phyloP scores from a whole-genome alignment of 1,139 yeast species.

The Spathaspora sp. region DNA sequence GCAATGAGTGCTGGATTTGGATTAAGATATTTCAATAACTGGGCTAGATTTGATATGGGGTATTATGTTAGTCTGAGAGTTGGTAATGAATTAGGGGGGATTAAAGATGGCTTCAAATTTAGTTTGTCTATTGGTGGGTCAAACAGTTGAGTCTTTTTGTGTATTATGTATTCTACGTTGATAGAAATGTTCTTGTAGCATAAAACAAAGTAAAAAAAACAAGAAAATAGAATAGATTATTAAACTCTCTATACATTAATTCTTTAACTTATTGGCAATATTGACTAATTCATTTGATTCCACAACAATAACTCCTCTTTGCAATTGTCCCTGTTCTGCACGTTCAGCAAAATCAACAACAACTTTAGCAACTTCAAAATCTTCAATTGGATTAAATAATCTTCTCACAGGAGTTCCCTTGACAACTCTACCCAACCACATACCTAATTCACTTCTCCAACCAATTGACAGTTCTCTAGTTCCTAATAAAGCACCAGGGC shows the following conservation, averaged over 20 bases:
- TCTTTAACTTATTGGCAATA: slow-evolving; percentile 4
- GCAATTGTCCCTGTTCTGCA: slow-evolving; percentile 11
- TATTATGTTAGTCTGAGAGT: slow-evolving; percentile 39
- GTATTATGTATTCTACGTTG: not conserved
- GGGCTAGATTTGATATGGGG: slow-evolving; percentile 50
- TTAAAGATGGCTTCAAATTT: slow-evolving; percentile 44
- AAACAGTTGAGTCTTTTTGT: slow-evolving; percentile 16
- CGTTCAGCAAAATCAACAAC: slow-evolving; percentile 34
- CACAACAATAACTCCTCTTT: slow-evolving; percentile 13
- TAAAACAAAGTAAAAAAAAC: too few relatives aligned
- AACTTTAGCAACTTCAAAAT: slow-evolving; percentile 49
- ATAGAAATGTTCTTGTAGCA: not conserved
- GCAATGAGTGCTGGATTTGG: slow-evolving; percentile 46
- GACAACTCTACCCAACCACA: slow-evolving; percentile 25
- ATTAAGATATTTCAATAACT: slow-evolving; percentile 38
- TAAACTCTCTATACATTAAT: not conserved
- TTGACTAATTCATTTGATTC: slow-evolving; percentile 11
- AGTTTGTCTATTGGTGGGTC: slow-evolving; percentile 47
- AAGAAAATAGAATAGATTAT: not conserved
- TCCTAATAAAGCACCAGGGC: slow-evolving; percentile 75
- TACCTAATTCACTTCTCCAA: slow-evolving; percentile 20
- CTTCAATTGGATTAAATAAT: slow-evolving; percentile 41
- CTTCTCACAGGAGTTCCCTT: slow-evolving; percentile 34
- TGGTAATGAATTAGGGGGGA: slow-evolving; percentile 25
- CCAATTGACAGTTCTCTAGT: slow-evolving; percentile 48